phyloP scores from a whole-genome alignment of 2,329 filamentous ascomycete species.

The Aureobasidium sp. region DNA sequence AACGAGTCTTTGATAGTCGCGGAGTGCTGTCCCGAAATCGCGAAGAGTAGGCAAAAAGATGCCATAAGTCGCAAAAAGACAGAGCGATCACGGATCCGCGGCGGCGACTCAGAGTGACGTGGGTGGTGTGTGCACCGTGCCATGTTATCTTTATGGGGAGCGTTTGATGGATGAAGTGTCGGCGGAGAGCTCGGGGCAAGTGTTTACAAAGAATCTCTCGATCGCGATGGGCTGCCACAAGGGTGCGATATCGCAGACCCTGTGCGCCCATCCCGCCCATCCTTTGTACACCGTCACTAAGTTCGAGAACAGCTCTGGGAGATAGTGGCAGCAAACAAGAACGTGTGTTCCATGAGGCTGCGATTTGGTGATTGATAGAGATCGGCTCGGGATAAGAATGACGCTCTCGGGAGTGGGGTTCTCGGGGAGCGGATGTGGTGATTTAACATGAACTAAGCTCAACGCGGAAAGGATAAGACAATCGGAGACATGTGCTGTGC shows the following conservation, averaged over 20 bases:
- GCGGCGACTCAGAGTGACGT: background rate
- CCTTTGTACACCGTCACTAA: background rate
- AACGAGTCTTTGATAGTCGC: background rate
- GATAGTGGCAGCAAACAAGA: background rate
- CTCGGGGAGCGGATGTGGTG: background rate
- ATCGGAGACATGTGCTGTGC: slow-evolving; percentile 10
- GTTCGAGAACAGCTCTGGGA: background rate
- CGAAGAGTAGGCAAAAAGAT: background rate
- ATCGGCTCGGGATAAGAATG: slow-evolving; percentile 9
- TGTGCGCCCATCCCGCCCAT: background rate
- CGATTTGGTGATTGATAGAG: background rate
- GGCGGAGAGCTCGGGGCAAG: slow-evolving; percentile 6
- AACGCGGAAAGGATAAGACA: background rate
- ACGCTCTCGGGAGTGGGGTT: slow-evolving; percentile 10
- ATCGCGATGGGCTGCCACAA: background rate
- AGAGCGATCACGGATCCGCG: background rate
- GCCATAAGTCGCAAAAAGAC: background rate
- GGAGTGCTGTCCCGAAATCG: background rate
- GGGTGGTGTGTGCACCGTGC: background rate
- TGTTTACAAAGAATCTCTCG: slow-evolving; percentile 5
- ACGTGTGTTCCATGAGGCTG: background rate
- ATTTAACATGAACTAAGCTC: background rate
- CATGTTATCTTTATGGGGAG: slow-evolving; percentile 6
- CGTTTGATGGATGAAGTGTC: slow-evolving; percentile 9
- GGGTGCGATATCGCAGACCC: background rate